These are phyloP conservation scores for Lentinus brumalis DNA, from an alignment of 768 basidiomycete genomes.

Conservation along the genomic window DNA sequence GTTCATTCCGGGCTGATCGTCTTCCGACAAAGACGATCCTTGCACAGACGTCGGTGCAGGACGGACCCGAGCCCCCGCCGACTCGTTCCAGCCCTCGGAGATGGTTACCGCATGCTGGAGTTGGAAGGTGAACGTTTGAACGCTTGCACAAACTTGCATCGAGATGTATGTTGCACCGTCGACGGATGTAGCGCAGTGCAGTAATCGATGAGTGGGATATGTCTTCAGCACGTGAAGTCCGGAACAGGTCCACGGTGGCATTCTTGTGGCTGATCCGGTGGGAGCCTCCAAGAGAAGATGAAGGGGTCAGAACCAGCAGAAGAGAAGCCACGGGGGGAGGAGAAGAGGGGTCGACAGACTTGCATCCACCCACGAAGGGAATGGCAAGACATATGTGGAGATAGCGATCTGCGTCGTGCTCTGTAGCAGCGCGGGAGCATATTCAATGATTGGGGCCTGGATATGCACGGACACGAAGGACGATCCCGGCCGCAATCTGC, in stretches of 20 bases:
- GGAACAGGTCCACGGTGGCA: neutral
- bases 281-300: constrained; percentile 3
- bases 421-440: neutral
- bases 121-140: neutral
- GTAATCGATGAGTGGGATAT: constrained; percentile 7
- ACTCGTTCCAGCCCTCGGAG: neutral
- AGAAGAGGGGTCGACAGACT: constrained; percentile 1
- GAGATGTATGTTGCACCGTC: neutral
- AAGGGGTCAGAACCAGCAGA: constrained; percentile 5
- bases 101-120: neutral
- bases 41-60: neutral
- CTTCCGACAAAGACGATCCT: neutral
- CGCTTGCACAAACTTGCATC: neutral
- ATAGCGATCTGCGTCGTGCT: constrained; percentile 11
- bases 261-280: constrained; percentile 9
- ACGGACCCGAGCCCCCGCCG: neutral
- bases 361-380: constrained; percentile 6
- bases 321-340: constrained; percentile 7
- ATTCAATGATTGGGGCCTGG: constrained; percentile 6
- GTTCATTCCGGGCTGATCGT: neutral
- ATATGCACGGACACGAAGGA: constrained; percentile 1
- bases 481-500: constrained; percentile 11
- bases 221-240: neutral
- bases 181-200: neutral
- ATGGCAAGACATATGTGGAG: constrained; percentile 2